Conservation (phyloP, 2,329 filamentous ascomycete genomes). For the Verticillium klebahnii region DNA sequence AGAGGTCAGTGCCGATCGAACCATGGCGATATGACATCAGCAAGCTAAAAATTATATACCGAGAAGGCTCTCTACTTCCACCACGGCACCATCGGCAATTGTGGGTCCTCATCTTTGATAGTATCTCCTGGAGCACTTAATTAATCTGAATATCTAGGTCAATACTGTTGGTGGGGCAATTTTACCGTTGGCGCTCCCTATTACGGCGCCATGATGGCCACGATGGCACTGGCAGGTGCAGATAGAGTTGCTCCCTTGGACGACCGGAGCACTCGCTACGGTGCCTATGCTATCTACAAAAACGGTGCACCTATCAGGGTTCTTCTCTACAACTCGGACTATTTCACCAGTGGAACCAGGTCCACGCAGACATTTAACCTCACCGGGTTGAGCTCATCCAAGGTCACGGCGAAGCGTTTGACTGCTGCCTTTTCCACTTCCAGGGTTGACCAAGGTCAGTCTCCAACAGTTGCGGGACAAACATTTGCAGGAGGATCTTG, state of each 20-base stretch:
- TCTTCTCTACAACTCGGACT: slow-evolving; percentile 29
- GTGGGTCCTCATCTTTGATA: slow-evolving; percentile 21
- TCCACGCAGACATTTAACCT: slow-evolving; percentile 32
- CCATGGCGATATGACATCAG: not conserved
- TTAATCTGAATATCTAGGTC: slow-evolving; percentile 16
- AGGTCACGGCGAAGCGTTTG: slow-evolving; percentile 36
- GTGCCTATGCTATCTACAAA: slow-evolving; percentile 40
- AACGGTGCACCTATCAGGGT: slow-evolving; percentile 22
- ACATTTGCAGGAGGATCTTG: slow-evolving; percentile 13
- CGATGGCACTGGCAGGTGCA: slow-evolving; percentile 37
- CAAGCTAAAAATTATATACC: not conserved
- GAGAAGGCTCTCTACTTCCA: slow-evolving; percentile 37
- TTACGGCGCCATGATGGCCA: slow-evolving; percentile 42
- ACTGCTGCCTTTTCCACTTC: slow-evolving; percentile 23
- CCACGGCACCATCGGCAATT: slow-evolving; percentile 47
- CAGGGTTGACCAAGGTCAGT: slow-evolving; percentile 12
- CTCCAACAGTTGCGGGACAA: slow-evolving; percentile 13
- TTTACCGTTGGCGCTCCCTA: slow-evolving; percentile 46
- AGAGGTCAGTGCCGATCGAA: slow-evolving; percentile 4
- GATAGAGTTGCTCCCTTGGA: slow-evolving; percentile 39
- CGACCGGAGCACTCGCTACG: slow-evolving; percentile 31
- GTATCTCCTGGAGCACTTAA: not conserved
- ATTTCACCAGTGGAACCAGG: slow-evolving; percentile 33
- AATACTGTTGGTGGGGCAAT: slow-evolving; percentile 42
- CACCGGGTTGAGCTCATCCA: slow-evolving; percentile 30